Conservation (phyloP, 257 asterid genomes). For the Nicotiana tomentosiformis region DNA sequence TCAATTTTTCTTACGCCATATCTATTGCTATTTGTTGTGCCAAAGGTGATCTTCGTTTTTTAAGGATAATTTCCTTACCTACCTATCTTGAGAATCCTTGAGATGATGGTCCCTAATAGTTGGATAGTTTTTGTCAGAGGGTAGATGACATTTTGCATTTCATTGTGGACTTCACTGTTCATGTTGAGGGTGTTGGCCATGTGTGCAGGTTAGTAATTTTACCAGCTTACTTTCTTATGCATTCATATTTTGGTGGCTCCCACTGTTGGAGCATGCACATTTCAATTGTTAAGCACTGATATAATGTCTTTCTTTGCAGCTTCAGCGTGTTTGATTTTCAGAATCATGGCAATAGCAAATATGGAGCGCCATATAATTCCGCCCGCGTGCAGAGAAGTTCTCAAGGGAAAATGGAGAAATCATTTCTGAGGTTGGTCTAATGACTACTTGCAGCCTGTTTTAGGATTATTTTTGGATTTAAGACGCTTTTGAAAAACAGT, state of each 20-base stretch:
- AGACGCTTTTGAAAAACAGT: not conserved
- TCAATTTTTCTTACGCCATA: conserved; percentile 93
- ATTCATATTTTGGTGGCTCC: not conserved
- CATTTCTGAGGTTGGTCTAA: conserved; percentile 63
- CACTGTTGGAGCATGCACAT: not conserved
- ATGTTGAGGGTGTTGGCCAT: conserved; percentile 90
- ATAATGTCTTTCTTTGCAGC: conserved; percentile 37
- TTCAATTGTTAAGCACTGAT: not conserved
- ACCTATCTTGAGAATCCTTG: not conserved
- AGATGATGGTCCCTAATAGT: conserved; percentile 8
- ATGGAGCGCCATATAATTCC: conserved; percentile 68
- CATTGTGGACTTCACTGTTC: conserved; percentile 74
- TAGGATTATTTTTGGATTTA: not conserved
- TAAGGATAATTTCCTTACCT: not conserved
- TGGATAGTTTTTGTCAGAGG: conserved; percentile 35
- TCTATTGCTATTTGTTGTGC: conserved; percentile 74
- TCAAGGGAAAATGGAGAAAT: conserved; percentile 98
- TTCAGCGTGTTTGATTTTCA: conserved; percentile 82
- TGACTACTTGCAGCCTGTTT: not conserved
- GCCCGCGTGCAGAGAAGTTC: conserved; percentile 64
- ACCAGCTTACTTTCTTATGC: not conserved
- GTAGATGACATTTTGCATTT: conserved; percentile 75
- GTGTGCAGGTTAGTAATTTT: conserved; percentile 64
- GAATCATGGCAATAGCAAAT: conserved; percentile 71
- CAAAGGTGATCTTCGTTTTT: conserved; percentile 48